Base-by-base conservation (phyloP, 495 filamentous ascomycete genomes). In the Xeromyces bisporus region DNA sequence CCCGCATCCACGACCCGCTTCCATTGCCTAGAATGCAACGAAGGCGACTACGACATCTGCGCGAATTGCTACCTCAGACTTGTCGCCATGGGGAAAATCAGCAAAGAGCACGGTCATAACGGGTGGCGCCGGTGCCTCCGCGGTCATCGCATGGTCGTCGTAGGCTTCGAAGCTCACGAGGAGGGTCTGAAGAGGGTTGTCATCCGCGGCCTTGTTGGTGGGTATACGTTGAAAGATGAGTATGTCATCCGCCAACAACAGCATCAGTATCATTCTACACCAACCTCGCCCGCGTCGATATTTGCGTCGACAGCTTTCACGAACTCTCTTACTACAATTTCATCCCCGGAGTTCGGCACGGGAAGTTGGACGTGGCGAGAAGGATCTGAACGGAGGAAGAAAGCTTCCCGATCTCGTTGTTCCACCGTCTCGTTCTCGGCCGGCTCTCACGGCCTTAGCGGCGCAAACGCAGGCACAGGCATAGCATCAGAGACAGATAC, bases 1-100 rank as follows among this genome's bases (percentile, higher is more conserved):
- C 71, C 71, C 3, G 70, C 77, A 0, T 64, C 66, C 2, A 61
- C 67, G 21, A 64, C 64, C 1, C 66, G 81, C n/a, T 81, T 73
- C 42, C 83, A 92, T 53, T 93, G 85, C 47, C 53, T 60, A 1
- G 52, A 66, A 39, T 75, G 75, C 43, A 74, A 73, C 34, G 50
- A 60, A 6, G 81, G 77, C n/a, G 75, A 85, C 45, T 86, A 84
- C 55, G 80, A 93, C 40, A 64, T 92, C 37, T 93, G 85, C 56
- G 56, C 58, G 5, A 53, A 67, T 11, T 93, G 85, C 56, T 93
- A 92, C 53, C 48, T 60, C 21, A 62, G 60, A 20, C 62, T 85
- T 9, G 65, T 79, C 3, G 48, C 58, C 6, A 62, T 55, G 0
- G 65, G 68, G 17, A 68, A 64, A 23, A 71, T 93, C 37, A 69